A percentile compares a stretch with the other conserved stretches of the same genome.
These are phyloP conservation scores for Scutellospora calospora DNA, from an alignment of 371 early-diverging fungal genomes.

Conservation along the genomic window DNA sequence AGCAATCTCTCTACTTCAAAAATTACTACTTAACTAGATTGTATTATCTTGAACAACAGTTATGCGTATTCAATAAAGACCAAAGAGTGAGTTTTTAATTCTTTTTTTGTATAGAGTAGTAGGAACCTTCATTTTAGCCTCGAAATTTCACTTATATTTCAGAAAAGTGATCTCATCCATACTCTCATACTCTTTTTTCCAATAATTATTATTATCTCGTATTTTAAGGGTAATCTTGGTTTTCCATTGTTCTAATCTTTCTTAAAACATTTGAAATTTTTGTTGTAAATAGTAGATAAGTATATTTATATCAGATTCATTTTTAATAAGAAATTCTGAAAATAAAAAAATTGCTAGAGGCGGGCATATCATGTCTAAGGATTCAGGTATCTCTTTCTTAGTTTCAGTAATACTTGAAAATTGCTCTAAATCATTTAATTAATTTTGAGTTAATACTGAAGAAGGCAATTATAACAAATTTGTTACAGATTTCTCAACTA, in stretches of 20 bases:
- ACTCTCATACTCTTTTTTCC: slow-evolving; percentile 40
- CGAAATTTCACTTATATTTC: slow-evolving; percentile 23
- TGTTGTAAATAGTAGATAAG: slow-evolving; percentile 30
- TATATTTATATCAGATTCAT: too few species aligned
- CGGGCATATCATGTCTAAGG: too few species aligned
- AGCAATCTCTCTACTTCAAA: too few species aligned
- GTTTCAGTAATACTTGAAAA: slow-evolving; percentile 38
- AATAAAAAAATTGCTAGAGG: slow-evolving; percentile 33
- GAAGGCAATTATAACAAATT: slow-evolving; percentile 20
- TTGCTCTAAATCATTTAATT: too few species aligned
- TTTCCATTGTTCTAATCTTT: slow-evolving; percentile 27
- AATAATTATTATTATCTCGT: slow-evolving; percentile 33
- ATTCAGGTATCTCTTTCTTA: slow-evolving; percentile 36
- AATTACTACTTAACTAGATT: too few species aligned
- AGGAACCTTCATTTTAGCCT: slow-evolving; percentile 12
- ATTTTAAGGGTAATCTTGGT: slow-evolving; percentile 32
- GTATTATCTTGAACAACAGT: too few species aligned
- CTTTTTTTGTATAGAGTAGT: slow-evolving; percentile 35
- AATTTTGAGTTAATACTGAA: too few species aligned
- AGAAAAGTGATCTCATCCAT: slow-evolving; percentile 24
- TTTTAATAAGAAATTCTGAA: slow-evolving; percentile 41
- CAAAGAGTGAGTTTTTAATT: slow-evolving; percentile 22
- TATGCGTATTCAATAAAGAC: slow-evolving; percentile 26
- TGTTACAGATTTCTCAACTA: too few species aligned
- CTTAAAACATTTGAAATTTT: slow-evolving; percentile 29